phyloP scores from a whole-genome alignment of 1,139 yeast species.

The Pneumocystis canis region DNA sequence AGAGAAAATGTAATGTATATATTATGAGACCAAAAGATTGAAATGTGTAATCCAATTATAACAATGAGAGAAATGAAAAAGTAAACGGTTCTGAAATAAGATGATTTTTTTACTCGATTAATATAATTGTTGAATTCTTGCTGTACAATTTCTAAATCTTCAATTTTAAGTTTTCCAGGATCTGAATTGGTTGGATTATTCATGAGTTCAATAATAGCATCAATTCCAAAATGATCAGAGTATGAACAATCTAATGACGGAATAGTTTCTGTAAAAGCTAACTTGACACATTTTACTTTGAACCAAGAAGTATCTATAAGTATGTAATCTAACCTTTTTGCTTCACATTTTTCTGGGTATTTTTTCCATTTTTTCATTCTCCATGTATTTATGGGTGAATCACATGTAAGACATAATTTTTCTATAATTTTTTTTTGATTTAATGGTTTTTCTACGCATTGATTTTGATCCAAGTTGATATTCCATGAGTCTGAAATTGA shows the following conservation, averaged over 20 bases:
- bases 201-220: slow-evolving; percentile 30
- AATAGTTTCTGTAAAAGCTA: slow-evolving; percentile 16
- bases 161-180: slow-evolving; percentile 22
- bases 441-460: slow-evolving; percentile 10
- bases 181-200: slow-evolving; percentile 10
- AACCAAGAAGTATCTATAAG: slow-evolving; percentile 44
- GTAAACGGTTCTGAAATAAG: slow-evolving; percentile 49
- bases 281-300: slow-evolving; percentile 50
- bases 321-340: slow-evolving; percentile 69
- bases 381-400: slow-evolving; percentile 78
- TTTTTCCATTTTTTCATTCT: slow-evolving; percentile 28
- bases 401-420: slow-evolving; percentile 77
- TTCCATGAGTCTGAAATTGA: slow-evolving; percentile 32
- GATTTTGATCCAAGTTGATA: slow-evolving; percentile 11
- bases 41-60: slow-evolving; percentile 40
- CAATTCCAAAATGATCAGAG: slow-evolving; percentile 88
- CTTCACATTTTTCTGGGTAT: slow-evolving; percentile 48
- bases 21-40: slow-evolving; percentile 41
- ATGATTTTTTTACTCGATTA: slow-evolving; percentile 44
- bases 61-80: slow-evolving; percentile 41
- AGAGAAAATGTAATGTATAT: slow-evolving; percentile 33
- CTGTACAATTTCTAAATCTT: slow-evolving; percentile 25
- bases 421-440: slow-evolving; percentile 29
- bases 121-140: slow-evolving; percentile 42
- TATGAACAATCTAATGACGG: slow-evolving; percentile 40